Conservation (phyloP, 768 basidiomycete genomes). For the Tubosaeta brunneosetosa region DNA sequence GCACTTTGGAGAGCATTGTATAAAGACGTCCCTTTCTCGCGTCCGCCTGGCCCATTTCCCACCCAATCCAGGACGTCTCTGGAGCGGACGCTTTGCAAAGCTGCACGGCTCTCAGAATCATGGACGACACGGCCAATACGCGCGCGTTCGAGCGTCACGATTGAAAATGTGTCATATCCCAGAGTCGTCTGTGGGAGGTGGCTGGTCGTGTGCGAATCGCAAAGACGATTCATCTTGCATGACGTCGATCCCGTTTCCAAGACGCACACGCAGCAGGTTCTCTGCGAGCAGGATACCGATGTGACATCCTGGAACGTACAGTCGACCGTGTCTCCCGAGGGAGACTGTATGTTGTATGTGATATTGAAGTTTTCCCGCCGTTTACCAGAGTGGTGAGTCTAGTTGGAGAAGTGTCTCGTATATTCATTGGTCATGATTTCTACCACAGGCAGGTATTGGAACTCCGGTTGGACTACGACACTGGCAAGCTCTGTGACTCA, state of each 20-base stretch:
- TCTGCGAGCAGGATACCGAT: not conserved
- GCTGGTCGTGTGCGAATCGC: not conserved
- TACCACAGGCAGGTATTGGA: not conserved
- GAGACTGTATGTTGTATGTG: not conserved
- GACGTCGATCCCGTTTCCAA: not conserved
- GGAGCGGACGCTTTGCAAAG: slow-evolving; percentile 1
- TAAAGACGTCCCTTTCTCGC: too few relatives aligned
- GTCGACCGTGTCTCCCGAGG: not conserved
- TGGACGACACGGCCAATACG: slow-evolving; percentile 3
- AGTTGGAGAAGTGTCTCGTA: too few relatives aligned
- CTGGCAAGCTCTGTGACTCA: not conserved
- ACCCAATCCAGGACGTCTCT: not conserved
- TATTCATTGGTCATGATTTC: too few relatives aligned
- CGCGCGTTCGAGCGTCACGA: not conserved
- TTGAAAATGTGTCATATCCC: not conserved
- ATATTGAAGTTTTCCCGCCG: not conserved
- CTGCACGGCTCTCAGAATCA: not conserved
- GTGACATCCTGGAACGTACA: not conserved
- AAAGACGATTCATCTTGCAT: not conserved
- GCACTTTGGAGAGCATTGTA: too few relatives aligned
- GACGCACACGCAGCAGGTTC: not conserved
- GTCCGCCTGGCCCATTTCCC: not conserved
- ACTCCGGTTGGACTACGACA: not conserved
- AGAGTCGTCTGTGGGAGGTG: slow-evolving; percentile 1
- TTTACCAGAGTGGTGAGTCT: too few relatives aligned